These are phyloP conservation scores for Xylariales sp. DNA, from an alignment of 2,329 filamentous ascomycete genomes.

Conservation along the genomic window DNA sequence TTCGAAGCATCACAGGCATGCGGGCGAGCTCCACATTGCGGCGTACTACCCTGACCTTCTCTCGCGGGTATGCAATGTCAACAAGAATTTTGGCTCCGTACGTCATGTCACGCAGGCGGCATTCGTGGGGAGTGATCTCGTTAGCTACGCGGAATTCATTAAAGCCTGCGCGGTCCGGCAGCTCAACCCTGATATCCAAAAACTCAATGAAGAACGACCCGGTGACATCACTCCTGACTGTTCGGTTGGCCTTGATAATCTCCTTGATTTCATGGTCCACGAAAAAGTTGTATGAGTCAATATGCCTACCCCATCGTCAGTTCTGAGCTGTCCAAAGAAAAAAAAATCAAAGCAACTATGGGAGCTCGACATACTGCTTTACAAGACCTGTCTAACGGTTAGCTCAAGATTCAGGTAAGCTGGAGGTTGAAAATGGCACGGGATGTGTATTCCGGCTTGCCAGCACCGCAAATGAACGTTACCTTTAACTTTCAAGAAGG, in stretches of 20 bases:
- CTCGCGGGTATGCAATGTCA: constrained; percentile 85
- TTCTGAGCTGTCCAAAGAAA: background rate
- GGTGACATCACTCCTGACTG: constrained; percentile 87
- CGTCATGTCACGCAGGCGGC: constrained; percentile 93
- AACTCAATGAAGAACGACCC: constrained; percentile 91
- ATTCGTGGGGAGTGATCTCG: constrained; percentile 91
- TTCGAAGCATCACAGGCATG: constrained; percentile 95
- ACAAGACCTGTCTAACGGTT: constrained; percentile 56
- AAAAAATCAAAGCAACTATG: constrained; percentile 3
- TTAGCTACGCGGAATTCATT: constrained; percentile 66
- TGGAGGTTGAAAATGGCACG: constrained; percentile 6
- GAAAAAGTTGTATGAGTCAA: constrained; percentile 99
- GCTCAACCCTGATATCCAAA: constrained; percentile 82
- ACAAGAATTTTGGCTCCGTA: constrained; percentile 93
- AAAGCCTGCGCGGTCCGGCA: constrained; percentile 74
- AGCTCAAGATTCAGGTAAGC: constrained; percentile 10
- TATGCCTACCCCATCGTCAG: constrained; percentile 50
- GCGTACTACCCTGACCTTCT: constrained; percentile 69
- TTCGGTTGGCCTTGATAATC: constrained; percentile 87
- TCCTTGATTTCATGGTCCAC: constrained; percentile 95
- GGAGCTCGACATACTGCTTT: constrained; percentile 60
- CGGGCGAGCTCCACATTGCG: constrained; percentile 79
- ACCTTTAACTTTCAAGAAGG: constrained; percentile 97
- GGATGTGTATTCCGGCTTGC: constrained; percentile 14
- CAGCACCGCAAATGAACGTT: constrained; percentile 13